Percentiles rank a stretch among this genome's conserved stretches.
phyloP scores from a whole-genome alignment of 2,329 filamentous ascomycete genomes.

The Colletotrichum musicola region DNA sequence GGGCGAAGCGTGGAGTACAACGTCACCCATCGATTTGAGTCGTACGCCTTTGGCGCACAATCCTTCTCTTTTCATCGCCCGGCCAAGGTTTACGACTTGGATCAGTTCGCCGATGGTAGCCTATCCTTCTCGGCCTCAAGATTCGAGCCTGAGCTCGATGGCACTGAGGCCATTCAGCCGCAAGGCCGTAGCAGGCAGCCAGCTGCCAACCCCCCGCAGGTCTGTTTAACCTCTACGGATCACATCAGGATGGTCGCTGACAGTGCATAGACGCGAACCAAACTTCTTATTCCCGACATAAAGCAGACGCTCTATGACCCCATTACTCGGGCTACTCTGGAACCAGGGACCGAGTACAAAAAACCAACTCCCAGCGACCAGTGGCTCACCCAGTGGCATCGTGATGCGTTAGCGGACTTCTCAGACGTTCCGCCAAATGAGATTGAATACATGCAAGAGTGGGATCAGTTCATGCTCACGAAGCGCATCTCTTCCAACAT shows the following conservation, averaged over 20 bases:
- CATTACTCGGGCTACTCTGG: constrained; percentile 65
- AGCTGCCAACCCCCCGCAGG: constrained; percentile 13
- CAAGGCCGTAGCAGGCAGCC: constrained; percentile 20
- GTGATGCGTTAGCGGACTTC: constrained; percentile 69
- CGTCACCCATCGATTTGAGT: constrained; percentile 50
- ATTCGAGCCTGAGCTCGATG: constrained; percentile 49
- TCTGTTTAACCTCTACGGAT: not conserved
- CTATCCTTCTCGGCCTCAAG: constrained; percentile 60
- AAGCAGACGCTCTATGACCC: constrained; percentile 69
- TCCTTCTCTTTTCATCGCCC: constrained; percentile 59
- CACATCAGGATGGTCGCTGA: constrained; percentile 2
- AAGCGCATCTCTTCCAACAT: constrained; percentile 64
- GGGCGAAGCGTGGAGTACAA: constrained; percentile 54
- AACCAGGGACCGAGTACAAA: constrained; percentile 60
- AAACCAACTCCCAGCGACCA: constrained; percentile 59
- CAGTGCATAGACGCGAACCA: constrained; percentile 22
- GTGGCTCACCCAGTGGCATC: constrained; percentile 71
- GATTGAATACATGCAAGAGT: constrained; percentile 70
- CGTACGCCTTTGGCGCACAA: constrained; percentile 48
- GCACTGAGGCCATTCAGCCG: constrained; percentile 20
- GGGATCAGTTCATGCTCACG: constrained; percentile 67
- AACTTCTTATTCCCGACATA: constrained; percentile 60
- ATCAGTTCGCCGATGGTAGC: constrained; percentile 59
- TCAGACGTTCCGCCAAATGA: constrained; percentile 66
- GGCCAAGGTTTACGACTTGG: constrained; percentile 58